phyloP scores from a whole-genome alignment of 495 filamentous ascomycete genomes.

The Penicillium samsonianum region DNA sequence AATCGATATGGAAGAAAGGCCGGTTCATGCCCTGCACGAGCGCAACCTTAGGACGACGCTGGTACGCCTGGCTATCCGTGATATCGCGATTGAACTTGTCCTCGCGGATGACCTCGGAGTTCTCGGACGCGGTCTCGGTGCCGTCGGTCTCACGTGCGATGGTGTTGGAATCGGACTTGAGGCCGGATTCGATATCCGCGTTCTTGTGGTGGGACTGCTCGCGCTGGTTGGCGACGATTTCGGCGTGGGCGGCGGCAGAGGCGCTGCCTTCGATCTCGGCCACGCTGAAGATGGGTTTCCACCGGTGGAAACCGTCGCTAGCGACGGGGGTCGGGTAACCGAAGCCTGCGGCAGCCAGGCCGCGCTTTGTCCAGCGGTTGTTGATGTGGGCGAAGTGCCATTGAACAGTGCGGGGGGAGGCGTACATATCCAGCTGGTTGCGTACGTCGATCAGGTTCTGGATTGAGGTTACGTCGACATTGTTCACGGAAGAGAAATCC shows the following conservation, averaged over 20 bases:
- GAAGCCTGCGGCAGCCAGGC: constrained; percentile 88
- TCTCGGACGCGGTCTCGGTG: constrained; percentile 32
- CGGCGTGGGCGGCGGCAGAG: constrained; percentile 65
- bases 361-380: constrained; percentile 97
- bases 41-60: constrained; percentile 51
- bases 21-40: constrained; percentile 82
- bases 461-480: constrained; percentile 91
- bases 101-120: constrained; percentile 34
- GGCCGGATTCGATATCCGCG: constrained; percentile 44
- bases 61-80: constrained; percentile 48
- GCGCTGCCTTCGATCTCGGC: constrained; percentile 77
- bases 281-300: constrained; percentile 96
- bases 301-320: constrained; percentile 60
- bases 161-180: constrained; percentile 28
- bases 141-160: constrained; percentile 36
- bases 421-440: constrained; percentile 92
- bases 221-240: constrained; percentile 60
- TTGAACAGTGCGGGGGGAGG: constrained; percentile 80
- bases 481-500: constrained; percentile 94
- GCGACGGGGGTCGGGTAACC: constrained; percentile 75
- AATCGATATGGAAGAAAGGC: constrained; percentile 92
- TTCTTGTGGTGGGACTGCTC: constrained; percentile 39
- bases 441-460: constrained; percentile 97
- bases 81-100: constrained; percentile 50
- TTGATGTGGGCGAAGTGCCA: constrained; percentile 96